Percentiles rank a stretch among this genome's conserved stretches.
Conservation (phyloP, 176 grass and related monocot genomes). For the Oryza meridionalis region DNA sequence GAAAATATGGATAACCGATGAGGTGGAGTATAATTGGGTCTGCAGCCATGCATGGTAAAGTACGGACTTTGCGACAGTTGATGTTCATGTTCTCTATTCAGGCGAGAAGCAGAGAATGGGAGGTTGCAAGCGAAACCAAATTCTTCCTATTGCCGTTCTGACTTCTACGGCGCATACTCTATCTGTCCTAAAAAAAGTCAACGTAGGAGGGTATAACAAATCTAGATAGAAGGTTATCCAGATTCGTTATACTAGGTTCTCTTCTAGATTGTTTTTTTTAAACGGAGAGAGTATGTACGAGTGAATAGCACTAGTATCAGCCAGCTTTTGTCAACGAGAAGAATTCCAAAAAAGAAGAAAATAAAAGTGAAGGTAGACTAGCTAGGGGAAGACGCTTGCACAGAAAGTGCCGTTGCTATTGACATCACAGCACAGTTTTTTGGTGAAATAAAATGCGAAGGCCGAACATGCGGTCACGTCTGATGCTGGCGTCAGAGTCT, state of each 20-base stretch:
- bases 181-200: too few species aligned
- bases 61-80: neutral
- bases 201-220: too few species aligned
- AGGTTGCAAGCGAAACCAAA: neutral
- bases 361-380: too few species aligned
- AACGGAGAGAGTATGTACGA: too few species aligned
- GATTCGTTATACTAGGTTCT: too few species aligned
- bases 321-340: neutral
- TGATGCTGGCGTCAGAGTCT: neutral
- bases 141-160: neutral
- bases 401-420: neutral
- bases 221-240: too few species aligned
- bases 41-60: neutral
- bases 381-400: neutral
- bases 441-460: neutral
- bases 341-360: neutral
- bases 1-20: too few species aligned
- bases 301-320: too few species aligned
- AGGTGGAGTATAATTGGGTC: too few species aligned
- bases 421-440: neutral
- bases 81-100: neutral
- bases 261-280: too few species aligned
- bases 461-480: constrained; percentile 9
- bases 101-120: neutral
- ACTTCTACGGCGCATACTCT: too few species aligned